Conservation (phyloP, 2,329 filamentous ascomycete genomes). For the Cladosporium sp. region DNA sequence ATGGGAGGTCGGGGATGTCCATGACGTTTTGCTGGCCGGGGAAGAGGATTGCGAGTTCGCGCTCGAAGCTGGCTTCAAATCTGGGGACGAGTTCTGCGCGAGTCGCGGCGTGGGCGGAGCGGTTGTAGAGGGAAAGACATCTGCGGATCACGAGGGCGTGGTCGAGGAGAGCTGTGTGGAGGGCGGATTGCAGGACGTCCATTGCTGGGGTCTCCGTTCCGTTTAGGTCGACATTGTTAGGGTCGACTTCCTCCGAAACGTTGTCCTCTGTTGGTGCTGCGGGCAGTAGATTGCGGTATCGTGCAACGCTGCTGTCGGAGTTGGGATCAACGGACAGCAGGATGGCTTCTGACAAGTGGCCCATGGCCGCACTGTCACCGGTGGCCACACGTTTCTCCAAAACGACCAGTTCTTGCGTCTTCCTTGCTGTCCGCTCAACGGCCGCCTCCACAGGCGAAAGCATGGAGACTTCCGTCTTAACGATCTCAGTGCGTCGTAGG, state of each 20-base stretch:
- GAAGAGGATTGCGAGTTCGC: conserved; percentile 40
- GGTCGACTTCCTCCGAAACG: conserved; percentile 34
- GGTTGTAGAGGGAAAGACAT: conserved; percentile 63
- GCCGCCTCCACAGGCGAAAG: conserved; percentile 80
- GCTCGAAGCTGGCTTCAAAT: conserved; percentile 43
- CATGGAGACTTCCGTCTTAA: conserved; percentile 61
- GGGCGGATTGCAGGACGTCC: conserved; percentile 65
- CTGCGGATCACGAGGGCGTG: conserved; percentile 85
- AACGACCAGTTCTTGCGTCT: conserved; percentile 76
- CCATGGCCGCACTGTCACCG: conserved; percentile 62
- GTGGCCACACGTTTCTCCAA: conserved; percentile 65
- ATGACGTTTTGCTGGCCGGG: conserved; percentile 28
- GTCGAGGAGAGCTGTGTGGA: conserved; percentile 81
- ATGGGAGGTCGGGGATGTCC: conserved; percentile 14
- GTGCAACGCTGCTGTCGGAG: conserved; percentile 71
- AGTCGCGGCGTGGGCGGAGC: conserved; percentile 55
- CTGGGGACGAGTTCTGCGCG: conserved; percentile 26
- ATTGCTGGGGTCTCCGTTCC: conserved; percentile 39
- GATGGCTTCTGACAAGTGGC: conserved; percentile 69
- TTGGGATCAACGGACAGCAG: conserved; percentile 69
- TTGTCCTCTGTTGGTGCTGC: conserved; percentile 37
- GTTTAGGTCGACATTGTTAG: conserved; percentile 5
- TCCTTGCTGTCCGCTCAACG: conserved; percentile 82
- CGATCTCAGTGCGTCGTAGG: conserved; percentile 78
- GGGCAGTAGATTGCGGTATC: conserved; percentile 72